Conservation (phyloP, 208 protist genomes). For the Trypanosomatidae sp. region DNA sequence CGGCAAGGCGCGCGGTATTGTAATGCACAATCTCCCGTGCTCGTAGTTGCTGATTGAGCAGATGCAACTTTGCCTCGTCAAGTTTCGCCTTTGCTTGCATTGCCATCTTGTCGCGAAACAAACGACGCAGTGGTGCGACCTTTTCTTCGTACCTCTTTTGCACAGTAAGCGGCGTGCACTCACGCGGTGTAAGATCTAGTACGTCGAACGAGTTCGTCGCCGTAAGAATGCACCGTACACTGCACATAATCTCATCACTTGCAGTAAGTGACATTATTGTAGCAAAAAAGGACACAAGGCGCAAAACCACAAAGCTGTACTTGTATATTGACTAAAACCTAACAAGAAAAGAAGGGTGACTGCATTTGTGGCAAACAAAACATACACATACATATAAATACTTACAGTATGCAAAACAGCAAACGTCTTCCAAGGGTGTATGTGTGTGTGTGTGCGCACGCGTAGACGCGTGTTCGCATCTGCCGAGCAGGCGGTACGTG, state of each 20-base stretch:
- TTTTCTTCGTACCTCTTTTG: conserved; percentile 49
- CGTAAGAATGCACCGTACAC: conserved; percentile 61
- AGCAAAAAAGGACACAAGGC: not conserved
- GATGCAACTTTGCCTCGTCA: conserved; percentile 60
- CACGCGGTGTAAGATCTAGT: conserved; percentile 34
- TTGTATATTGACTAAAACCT: not conserved
- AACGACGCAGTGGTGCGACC: conserved; percentile 29
- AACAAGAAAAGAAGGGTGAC: not conserved
- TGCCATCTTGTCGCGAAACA: conserved; percentile 63
- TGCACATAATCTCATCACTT: conserved; percentile 30
- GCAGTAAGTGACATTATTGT: conserved; percentile 53
- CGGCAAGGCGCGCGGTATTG: conserved; percentile 13
- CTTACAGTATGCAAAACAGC: not conserved
- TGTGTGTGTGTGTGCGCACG: not conserved
- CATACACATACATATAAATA: not conserved
- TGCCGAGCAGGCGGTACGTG: not conserved
- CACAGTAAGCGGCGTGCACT: conserved; percentile 27
- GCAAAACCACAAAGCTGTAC: not conserved
- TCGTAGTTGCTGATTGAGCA: conserved; percentile 47
- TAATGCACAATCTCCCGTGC: conserved; percentile 30
- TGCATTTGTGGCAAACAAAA: not conserved
- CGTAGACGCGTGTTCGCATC: not conserved
- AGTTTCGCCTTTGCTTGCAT: conserved; percentile 66
- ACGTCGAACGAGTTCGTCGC: conserved; percentile 62
- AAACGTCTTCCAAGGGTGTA: not conserved